Conservation (phyloP, 2,329 filamentous ascomycete species). For the Aspergillus niger region DNA sequence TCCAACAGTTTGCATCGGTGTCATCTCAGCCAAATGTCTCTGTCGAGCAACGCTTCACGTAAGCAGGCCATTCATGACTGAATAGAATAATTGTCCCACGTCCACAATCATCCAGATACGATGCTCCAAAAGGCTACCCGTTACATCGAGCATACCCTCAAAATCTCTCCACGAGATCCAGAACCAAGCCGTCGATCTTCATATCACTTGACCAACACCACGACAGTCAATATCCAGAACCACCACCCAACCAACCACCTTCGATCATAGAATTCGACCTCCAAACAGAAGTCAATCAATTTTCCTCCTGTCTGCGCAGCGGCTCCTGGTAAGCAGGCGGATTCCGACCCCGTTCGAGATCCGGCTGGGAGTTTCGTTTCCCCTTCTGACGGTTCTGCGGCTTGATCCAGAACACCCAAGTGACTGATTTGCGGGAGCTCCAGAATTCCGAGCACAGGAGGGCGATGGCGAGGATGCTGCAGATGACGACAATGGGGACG, state of each 20-base stretch:
- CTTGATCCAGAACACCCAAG: conserved; percentile 27
- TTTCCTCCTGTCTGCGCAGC: not conserved
- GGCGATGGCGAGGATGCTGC: conserved; percentile 40
- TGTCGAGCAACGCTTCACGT: not conserved
- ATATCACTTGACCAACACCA: not conserved
- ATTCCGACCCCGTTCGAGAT: not conserved
- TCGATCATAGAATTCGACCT: not conserved
- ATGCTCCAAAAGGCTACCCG: not conserved
- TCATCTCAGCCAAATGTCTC: no score
- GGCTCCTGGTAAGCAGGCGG: not conserved
- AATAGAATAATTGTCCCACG: not conserved
- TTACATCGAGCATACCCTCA: not conserved
- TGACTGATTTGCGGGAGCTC: conserved; percentile 12
- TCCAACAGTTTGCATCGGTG: no score
- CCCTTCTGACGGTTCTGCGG: conserved; percentile 17
- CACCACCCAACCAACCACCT: not conserved
- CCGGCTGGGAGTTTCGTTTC: not conserved
- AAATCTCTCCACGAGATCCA: no score
- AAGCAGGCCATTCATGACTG: not conserved
- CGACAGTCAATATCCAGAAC: not conserved
- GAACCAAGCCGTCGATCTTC: not conserved
- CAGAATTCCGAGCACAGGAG: conserved; percentile 44
- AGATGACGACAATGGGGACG: conserved; percentile 50
- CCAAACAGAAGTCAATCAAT: not conserved
- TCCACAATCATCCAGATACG: not conserved